Evolutionary conservation across 352 stramenopile species (phyloP), one percentile per base, ranked within the genome.

Genomic region (Plasmopara viticola): DNA sequence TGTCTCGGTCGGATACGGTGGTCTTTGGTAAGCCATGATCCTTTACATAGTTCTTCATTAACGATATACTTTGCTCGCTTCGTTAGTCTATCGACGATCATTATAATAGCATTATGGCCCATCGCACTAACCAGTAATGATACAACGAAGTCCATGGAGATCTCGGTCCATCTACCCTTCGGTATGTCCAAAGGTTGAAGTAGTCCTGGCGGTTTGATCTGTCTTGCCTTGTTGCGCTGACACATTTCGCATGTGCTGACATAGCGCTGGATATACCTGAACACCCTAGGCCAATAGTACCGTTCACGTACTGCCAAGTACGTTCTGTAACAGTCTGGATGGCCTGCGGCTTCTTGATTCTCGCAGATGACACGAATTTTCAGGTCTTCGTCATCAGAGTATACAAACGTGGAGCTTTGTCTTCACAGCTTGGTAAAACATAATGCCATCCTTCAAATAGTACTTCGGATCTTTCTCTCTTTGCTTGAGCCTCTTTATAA

Each of bases 241-340:
- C 58, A 66, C 18, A 57, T 39, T 15, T 62, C 15, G 34, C 53
- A 61, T 5, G 49, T 63, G 49, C 37, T 54, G 6, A 53, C 49
- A 59, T 63, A 59, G 29, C 49, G 56, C 50, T 62, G 53, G 8
- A 62, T 58, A 14, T 62, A 66, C 43, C 62, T 66, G 12, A 38
- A 25, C 28, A 9, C 18, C 43, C 28, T 45, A 12, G 40, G 40
- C 40, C 40, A 45, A 17, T 45, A 45, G 7, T 30, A 45, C 12
- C 3, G 3, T 17, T 45, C 20, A 6, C 17, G 7, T 8, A 45
- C 40, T 29, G n/a, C 40, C 17, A 45, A 45, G 25, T 48, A 48
- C 1, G 28, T 48, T 8, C 25, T 48, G 25, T 38, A 48, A 20
- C 6, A 48, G 12, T 18, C 40, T 33, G 7, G 41, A n/a, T n/a